Evolutionary conservation across 768 basidiomycete species (phyloP), one percentile per base, ranked within the genome.

Genomic region (Podaxis sp.): DNA sequence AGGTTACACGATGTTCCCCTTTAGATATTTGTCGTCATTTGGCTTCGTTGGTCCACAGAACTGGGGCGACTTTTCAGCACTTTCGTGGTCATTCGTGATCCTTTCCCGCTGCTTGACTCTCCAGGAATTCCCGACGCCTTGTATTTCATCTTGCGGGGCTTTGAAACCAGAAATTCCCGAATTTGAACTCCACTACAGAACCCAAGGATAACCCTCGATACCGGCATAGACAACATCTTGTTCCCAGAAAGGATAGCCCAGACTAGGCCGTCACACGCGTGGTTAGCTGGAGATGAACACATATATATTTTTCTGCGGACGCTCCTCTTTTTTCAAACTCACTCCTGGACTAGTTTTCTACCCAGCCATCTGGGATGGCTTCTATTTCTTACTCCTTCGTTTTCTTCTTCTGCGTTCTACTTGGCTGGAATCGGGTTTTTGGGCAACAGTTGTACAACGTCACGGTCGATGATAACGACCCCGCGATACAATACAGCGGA

Each of bases 391-490:
- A 13, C 28, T 51, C 28, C 33, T 54, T 30, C 28, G 15, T 61
- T 61, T 54, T 44, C 2, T 28, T 42, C 11, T 52, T 53, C 24
- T 24, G 17, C 28, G n/a, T 42, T 33, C 28, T 53, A 42, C 59
- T 54, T 59, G 33, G 24, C 30, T 33, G 57, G 44, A 24, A 46
- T 36, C n/a, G 30, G 28, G 58, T 40, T 33, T 19, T 39, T 44
- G 51, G 39, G 19, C 59, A 61, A 24, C 19, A 13, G 28, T 17
- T 61, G 2, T 33, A 13, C 17, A 65, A 65, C 44, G 42, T 59
- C 11, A 65, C 64, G 7, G n/a, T 65, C 13, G 60, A 65, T 26
- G 60, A 61, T 22, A 36, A 48, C 28, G 30, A 62, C 36, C 22
- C 64, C 7, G 11, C 15, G 8, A 53, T 65, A 6, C 26, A 11